These are phyloP conservation scores for Ophiostoma fasciatum DNA, from an alignment of 2,329 filamentous ascomycete species.

Conservation along the genomic window DNA sequence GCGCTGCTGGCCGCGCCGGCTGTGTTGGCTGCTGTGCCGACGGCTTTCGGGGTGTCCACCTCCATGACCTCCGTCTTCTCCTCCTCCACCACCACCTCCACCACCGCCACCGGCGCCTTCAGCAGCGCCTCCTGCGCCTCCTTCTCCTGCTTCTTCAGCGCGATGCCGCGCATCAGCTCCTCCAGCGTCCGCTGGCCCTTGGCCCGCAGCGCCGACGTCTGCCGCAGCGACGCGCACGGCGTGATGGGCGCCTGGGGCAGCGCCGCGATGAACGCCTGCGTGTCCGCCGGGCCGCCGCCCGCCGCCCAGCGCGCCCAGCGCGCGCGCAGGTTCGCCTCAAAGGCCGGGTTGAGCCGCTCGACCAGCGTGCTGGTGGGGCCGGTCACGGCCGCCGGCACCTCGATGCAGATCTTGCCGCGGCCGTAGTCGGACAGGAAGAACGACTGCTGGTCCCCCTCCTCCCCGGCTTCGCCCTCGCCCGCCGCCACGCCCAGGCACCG, in stretches of 20 bases:
- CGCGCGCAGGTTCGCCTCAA: conserved; percentile 34
- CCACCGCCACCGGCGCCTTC: conserved; percentile 17
- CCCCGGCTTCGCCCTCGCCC: conserved; percentile 35
- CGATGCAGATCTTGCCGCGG: conserved; percentile 36
- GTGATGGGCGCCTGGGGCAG: conserved; percentile 42
- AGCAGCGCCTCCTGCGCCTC: conserved; percentile 18
- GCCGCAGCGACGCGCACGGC: conserved; percentile 33
- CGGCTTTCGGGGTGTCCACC: neutral
- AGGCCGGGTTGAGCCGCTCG: conserved; percentile 36
- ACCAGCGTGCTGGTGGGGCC: conserved; percentile 28
- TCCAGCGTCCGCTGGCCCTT: conserved; percentile 57
- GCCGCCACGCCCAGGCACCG: conserved; percentile 45
- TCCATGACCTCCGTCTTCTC: conserved; percentile 1
- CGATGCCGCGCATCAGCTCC: conserved; percentile 50
- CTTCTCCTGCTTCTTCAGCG: conserved; percentile 31
- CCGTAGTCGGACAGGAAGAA: conserved; percentile 30
- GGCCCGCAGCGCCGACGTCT: conserved; percentile 40
- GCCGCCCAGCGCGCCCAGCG: conserved; percentile 23
- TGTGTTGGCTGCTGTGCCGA: too few relatives aligned
- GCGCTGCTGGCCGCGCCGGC: neutral
- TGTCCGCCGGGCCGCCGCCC: conserved; percentile 13
- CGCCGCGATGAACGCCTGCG: conserved; percentile 35
- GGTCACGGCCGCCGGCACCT: conserved; percentile 24
- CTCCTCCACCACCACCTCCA: too few relatives aligned
- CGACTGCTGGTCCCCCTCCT: conserved; percentile 6